A percentile compares a stretch with the other conserved stretches of the same genome.
phyloP scores from a whole-genome alignment of 306 rosid species.

The Styphnolobium japonicum region DNA sequence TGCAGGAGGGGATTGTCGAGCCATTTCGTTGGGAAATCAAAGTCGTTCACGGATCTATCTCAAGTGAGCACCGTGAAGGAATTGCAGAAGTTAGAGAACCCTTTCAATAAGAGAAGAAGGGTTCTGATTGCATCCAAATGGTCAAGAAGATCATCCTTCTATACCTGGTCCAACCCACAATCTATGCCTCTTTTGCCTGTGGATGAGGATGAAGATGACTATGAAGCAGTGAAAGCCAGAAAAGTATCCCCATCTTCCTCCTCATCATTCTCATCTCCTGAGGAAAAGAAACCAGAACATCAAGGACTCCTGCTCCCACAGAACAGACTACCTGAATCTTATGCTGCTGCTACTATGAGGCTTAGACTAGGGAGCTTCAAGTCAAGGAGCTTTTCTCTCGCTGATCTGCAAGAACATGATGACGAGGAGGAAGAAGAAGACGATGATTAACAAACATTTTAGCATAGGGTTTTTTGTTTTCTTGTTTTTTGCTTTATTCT shows the following conservation, averaged over 20 bases:
- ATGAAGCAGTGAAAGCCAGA: slow-evolving; percentile 19
- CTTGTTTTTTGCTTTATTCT: too few species aligned
- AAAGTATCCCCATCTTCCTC: slow-evolving; percentile 31
- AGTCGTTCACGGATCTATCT: slow-evolving; percentile 70
- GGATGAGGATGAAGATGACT: slow-evolving; percentile 51
- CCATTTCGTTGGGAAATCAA: slow-evolving; percentile 82
- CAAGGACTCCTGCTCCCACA: background rate
- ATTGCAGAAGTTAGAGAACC: slow-evolving; percentile 65
- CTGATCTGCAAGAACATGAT: slow-evolving; percentile 74
- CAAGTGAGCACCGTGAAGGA: slow-evolving; percentile 54
- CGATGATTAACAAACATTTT: slow-evolving; percentile 23
- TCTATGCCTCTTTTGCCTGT: slow-evolving; percentile 89
- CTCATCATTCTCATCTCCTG: slow-evolving; percentile 25
- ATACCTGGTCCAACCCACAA: slow-evolving; percentile 68
- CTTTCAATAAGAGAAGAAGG: slow-evolving; percentile 83
- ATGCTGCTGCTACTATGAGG: slow-evolving; percentile 40
- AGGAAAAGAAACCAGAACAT: slow-evolving; percentile 41
- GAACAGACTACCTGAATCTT: slow-evolving; percentile 24
- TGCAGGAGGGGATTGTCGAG: slow-evolving; percentile 87
- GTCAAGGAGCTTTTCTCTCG: slow-evolving; percentile 66
- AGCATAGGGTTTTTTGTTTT: background rate
- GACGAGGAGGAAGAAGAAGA: slow-evolving; percentile 48
- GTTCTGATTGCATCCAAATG: slow-evolving; percentile 67
- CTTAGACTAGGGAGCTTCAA: slow-evolving; percentile 60
- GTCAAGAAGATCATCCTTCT: slow-evolving; percentile 63